Conservation (phyloP, 305 asterid species). For the Solanum hybrid region DNA sequence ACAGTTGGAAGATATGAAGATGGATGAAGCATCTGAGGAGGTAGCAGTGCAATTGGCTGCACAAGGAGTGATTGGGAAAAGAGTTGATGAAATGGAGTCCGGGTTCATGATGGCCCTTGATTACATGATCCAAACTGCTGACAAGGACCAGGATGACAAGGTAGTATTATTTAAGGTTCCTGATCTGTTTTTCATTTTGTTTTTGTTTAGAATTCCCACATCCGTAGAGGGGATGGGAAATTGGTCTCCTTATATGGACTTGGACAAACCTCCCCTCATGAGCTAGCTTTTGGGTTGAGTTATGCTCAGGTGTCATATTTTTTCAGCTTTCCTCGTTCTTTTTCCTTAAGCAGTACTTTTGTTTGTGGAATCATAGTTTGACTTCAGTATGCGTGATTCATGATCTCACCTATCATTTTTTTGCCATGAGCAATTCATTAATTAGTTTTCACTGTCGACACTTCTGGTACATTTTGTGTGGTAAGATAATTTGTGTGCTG, state of each 20-base stretch:
- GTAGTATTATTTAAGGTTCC: slow-evolving; percentile 20
- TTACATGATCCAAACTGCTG: slow-evolving; percentile 92
- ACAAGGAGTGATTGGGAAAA: slow-evolving; percentile 96
- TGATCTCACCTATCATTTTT: neutral
- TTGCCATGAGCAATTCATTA: neutral
- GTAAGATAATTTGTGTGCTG: neutral
- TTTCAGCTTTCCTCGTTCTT: neutral
- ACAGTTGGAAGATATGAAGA: slow-evolving; percentile 88
- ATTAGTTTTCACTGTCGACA: neutral
- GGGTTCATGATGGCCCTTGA: slow-evolving; percentile 95
- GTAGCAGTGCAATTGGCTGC: slow-evolving; percentile 88
- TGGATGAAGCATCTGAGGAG: slow-evolving; percentile 89
- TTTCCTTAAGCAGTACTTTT: neutral
- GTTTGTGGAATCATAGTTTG: neutral
- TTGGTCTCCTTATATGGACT: too few species aligned
- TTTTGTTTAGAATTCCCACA: neutral
- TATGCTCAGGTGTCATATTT: too few species aligned
- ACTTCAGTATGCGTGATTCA: neutral
- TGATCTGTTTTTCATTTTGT: neutral
- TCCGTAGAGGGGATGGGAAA: too few species aligned
- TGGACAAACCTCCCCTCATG: too few species aligned
- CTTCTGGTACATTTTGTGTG: neutral
- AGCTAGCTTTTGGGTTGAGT: too few species aligned
- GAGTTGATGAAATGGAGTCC: slow-evolving; percentile 95
- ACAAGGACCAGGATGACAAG: slow-evolving; percentile 77